Percentiles rank a stretch among this genome's conserved stretches.
Evolutionary conservation across 2,329 filamentous ascomycete genomes (phyloP).

Genomic region (Diaporthe humulicola): DNA sequence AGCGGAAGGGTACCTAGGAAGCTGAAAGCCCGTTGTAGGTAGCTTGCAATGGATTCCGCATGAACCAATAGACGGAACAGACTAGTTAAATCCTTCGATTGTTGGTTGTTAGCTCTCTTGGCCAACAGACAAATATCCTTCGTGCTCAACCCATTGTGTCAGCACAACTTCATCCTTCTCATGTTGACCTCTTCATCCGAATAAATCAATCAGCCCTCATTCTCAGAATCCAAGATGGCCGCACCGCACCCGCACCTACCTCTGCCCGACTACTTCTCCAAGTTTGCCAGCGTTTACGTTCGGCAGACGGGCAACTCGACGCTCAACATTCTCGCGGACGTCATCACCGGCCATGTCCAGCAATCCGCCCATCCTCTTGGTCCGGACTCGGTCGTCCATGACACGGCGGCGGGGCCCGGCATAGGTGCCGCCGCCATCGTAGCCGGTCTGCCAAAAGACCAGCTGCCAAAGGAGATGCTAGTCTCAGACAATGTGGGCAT

Average conservation of each 20-base stretch:
- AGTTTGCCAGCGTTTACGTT: constrained; percentile 47
- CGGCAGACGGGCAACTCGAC: constrained; percentile 48
- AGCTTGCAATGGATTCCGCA: too few species aligned
- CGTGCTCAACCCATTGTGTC: too few species aligned
- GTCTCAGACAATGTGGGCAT: constrained; percentile 47
- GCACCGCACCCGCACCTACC: constrained; percentile 44
- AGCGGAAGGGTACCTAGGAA: too few species aligned
- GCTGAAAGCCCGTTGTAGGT: too few species aligned
- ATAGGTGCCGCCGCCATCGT: constrained; percentile 47
- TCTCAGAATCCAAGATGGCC: constrained; percentile 43
- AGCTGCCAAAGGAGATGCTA: constrained; percentile 46
- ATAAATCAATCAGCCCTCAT: too few species aligned
- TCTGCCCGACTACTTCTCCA: constrained; percentile 48
- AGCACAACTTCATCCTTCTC: too few species aligned
- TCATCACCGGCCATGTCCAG: constrained; percentile 46
- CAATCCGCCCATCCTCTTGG: constrained; percentile 44
- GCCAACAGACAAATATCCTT: too few species aligned
- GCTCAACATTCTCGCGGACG: constrained; percentile 46
- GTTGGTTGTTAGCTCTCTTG: background rate
- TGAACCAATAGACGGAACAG: too few species aligned
- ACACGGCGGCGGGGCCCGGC: constrained; percentile 49
- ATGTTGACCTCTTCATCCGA: too few species aligned
- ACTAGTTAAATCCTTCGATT: too few species aligned
- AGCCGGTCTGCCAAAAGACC: constrained; percentile 43
- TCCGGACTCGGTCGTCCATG: constrained; percentile 47